Evolutionary conservation across 441 rosid species (phyloP), one percentile per base, ranked within the genome.

Genomic region (Euphorbia celastroides): DNA sequence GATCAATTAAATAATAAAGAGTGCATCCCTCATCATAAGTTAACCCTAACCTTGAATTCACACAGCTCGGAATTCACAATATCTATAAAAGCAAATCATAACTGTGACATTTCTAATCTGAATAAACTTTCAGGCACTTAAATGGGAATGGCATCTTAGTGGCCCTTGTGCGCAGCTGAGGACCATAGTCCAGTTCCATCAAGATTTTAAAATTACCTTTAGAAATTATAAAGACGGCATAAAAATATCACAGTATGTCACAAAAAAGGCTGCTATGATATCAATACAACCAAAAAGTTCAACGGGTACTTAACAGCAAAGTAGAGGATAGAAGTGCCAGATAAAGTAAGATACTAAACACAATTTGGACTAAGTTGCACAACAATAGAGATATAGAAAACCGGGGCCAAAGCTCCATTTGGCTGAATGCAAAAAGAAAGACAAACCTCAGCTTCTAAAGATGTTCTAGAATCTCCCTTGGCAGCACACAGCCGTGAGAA

Each of bases 361-460:
- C 42, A 30, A 25, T 60, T 19, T 54, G 64, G 34, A 67, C 26
- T 16, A 54, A 63, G 57, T n/a, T 27, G n/a, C 13, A 30, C 32
- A 55, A 11, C 22, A 70, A 57, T 22, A 70, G 25, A 14, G 23
- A 46, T 34, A 46, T 56, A 42, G 36, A 23, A 30, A 42, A 0
- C 16, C 26, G 44, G 22, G 63, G 38, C 22, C 62, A 67, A 67
- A 19, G 25, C 19, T 28, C 44, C 31, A 50, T 57, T 58, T 52
- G 56, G 1, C 19, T 19, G 34, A 51, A 11, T 51, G 64, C 69
- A 41, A 56, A 75, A 17, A 26, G 25, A 57, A 2, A 56, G 38
- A n/a, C 70, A 32, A 68, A 92, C 98, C 97, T 90, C 98, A 59
- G 98, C 96, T 83, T 95, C 98, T 59, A 95, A 78, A 70, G 97